phyloP scores from a whole-genome alignment of 495 filamentous ascomycete species.

The Amniculicola lignicola region DNA sequence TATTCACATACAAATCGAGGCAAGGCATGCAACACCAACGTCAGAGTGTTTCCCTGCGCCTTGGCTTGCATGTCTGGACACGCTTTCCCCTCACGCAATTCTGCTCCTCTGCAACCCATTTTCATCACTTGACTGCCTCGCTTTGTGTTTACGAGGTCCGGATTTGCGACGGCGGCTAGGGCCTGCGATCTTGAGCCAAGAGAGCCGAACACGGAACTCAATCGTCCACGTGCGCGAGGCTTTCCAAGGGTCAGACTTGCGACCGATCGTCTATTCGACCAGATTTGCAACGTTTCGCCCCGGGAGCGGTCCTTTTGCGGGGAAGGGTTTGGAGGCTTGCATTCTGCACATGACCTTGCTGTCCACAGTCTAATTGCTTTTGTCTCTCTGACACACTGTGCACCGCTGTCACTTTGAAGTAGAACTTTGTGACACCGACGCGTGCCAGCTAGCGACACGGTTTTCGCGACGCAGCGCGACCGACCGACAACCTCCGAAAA shows the following conservation, averaged over 20 bases:
- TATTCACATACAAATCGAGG: constrained; percentile 3
- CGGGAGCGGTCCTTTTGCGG: constrained; percentile 5
- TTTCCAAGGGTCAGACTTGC: not conserved
- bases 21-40: constrained; percentile 23
- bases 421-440: not conserved
- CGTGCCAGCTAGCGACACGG: not conserved
- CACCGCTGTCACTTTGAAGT: not conserved
- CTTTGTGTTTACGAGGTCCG: constrained; percentile 10
- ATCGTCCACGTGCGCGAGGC: constrained; percentile 25
- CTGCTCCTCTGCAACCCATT: not conserved
- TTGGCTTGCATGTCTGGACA: constrained; percentile 18
- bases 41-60: constrained; percentile 2
- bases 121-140: not conserved
- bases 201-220: not conserved
- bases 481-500: no score
- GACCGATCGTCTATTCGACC: constrained; percentile 5
- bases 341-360: not conserved
- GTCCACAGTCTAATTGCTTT: not conserved
- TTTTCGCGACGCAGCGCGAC: not conserved
- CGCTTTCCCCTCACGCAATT: not conserved
- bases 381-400: not conserved
- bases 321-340: no score
- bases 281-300: constrained; percentile 2
- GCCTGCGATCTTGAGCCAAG: not conserved
- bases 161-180: not conserved